phyloP scores from a whole-genome alignment of 768 basidiomycete species.

The Clitopilus hobsonii region DNA sequence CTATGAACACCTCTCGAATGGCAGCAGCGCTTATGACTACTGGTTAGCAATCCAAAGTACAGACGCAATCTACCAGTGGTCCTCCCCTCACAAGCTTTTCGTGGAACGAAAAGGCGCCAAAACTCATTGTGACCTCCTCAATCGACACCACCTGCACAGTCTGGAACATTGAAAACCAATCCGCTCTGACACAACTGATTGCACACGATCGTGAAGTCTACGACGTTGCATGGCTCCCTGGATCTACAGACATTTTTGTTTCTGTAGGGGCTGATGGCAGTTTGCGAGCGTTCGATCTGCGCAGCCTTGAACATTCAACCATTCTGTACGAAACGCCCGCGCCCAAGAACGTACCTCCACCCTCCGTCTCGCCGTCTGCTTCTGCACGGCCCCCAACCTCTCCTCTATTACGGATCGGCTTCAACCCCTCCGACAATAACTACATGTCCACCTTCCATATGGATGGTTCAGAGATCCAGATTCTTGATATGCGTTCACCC shows the following conservation, averaged over 20 bases:
- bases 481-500: conserved; percentile 95
- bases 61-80: conserved; percentile 64
- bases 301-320: conserved; percentile 95
- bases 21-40: conserved; percentile 5
- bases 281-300: conserved; percentile 92
- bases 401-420: conserved; percentile 81
- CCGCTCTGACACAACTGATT: conserved; percentile 94
- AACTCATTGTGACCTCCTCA: conserved; percentile 91
- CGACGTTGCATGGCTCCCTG: conserved; percentile 98
- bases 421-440: conserved; percentile 88
- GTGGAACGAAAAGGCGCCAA: conserved; percentile 92
- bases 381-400: conserved; percentile 71
- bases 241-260: conserved; percentile 94
- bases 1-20: conserved; percentile 6
- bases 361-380: conserved; percentile 50
- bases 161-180: conserved; percentile 94
- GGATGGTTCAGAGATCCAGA: conserved; percentile 85
- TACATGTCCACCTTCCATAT: conserved; percentile 98
- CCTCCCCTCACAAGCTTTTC: conserved; percentile 96
- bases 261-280: conserved; percentile 98
- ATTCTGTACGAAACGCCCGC: conserved; percentile 94
- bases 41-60: conserved; percentile 81
- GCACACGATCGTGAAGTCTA: conserved; percentile 96
- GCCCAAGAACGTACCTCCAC: conserved; percentile 64
- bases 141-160: conserved; percentile 99